Evolutionary conservation across 495 filamentous ascomycete species (phyloP), one percentile per base, ranked within the genome.

Genomic region (Podospora tetraspora): DNA sequence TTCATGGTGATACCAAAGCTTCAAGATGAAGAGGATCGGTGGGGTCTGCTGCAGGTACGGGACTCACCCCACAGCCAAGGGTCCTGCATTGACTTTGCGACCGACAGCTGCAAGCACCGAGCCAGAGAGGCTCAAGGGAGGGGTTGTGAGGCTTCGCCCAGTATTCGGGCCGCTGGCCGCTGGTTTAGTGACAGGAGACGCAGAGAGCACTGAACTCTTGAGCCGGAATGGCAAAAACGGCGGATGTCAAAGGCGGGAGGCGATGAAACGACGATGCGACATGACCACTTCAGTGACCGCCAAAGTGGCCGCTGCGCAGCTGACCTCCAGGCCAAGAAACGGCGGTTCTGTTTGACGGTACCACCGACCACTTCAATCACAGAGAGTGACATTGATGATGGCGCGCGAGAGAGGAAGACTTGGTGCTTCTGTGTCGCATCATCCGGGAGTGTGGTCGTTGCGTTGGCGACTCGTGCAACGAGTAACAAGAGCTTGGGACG

Each of bases 211-310:
- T 52, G 19, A 52, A n/a, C 43, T n/a, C 19, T 52, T 52, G 43
- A 37, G 23, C 58, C 64, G 64, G 57, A 61, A 30, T 56, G 60
- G 61, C 64, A 64, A 22, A 56, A 9, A 10, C 34, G 13, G 34
- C 22, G 11, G 27, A 22, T 13, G 30, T n/a, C 19, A 11, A 66
- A 13, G 61, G 62, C 71, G 70, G 67, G 66, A 23, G 70, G 23
- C 37, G 74, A 75, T 78, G 76, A 78, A 78, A 78, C 76, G 13
- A 57, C 66, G 70, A 62, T 77, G 74, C 67, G 70, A 78, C 74
- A 70, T 11, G 30, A 57, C 59, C 23, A 34, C 30, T 1, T n/a
- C 43, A 52, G 16, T 52, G 43, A n/a, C 43, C 43, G 43, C 19
- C n/a, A 9, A 52, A 8, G 19, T 52, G 43, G 43, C 19, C 1